Evolutionary conservation across 148 eudicot genomes (phyloP).

Genomic region (Limonium bicolor): DNA sequence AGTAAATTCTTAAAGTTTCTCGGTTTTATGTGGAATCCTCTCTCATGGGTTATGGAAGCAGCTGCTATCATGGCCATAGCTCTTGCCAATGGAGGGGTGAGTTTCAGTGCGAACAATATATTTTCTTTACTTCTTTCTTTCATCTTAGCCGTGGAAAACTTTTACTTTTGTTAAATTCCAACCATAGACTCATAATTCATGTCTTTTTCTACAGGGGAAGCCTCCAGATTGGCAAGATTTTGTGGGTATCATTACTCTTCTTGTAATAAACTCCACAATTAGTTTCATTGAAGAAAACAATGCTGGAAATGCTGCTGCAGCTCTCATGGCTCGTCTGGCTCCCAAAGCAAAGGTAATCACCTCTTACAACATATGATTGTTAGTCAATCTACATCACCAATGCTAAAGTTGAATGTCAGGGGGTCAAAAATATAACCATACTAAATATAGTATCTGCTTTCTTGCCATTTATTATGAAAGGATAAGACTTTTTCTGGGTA

Average conservation of each 20-base stretch:
- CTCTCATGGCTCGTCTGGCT: slow-evolving; percentile 34
- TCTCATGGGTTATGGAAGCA: slow-evolving; percentile 54
- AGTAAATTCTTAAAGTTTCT: slow-evolving; percentile 31
- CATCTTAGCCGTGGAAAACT: too few species aligned
- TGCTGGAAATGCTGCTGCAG: slow-evolving; percentile 35
- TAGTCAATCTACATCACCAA: too few species aligned
- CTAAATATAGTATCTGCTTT: too few species aligned
- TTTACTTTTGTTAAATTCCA: too few species aligned
- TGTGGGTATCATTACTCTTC: slow-evolving; percentile 28
- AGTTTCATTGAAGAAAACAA: slow-evolving; percentile 36
- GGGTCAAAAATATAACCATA: too few species aligned
- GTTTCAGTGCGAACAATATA: too few species aligned
- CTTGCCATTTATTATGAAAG: too few species aligned
- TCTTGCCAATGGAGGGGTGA: slow-evolving; percentile 48
- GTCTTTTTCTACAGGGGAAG: slow-evolving; percentile 17
- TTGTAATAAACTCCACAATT: slow-evolving; percentile 32
- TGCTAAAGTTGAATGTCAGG: too few species aligned
- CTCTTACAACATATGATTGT: too few species aligned
- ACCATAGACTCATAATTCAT: too few species aligned
- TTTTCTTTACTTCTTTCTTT: too few species aligned
- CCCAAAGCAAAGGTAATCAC: slow-evolving; percentile 36
- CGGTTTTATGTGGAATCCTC: slow-evolving; percentile 50
- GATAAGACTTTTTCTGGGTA: too few species aligned
- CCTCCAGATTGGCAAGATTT: slow-evolving; percentile 49
- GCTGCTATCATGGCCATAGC: slow-evolving; percentile 52